Percentiles rank a stretch among this genome's conserved stretches.
These are phyloP conservation scores for Schizothecium vesticola DNA, from an alignment of 495 filamentous ascomycete species.

Conservation along the genomic window DNA sequence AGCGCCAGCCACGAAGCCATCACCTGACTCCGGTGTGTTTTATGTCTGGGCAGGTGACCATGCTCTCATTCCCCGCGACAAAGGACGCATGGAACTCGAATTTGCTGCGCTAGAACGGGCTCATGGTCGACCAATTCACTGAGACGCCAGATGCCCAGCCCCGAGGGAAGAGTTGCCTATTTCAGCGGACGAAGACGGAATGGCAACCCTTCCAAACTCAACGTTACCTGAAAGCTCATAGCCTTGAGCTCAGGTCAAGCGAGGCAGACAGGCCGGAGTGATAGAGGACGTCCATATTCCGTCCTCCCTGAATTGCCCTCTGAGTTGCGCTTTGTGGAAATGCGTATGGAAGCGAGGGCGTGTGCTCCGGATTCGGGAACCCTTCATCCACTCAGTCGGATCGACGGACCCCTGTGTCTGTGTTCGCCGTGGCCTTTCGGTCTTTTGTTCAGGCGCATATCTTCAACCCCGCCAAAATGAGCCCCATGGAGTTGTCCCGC, in stretches of 20 bases:
- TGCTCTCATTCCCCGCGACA: not conserved
- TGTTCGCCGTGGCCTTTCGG: not conserved
- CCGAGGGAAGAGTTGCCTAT: not conserved
- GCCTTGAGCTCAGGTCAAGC: too few relatives aligned
- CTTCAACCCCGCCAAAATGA: not conserved
- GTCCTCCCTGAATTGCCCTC: too few relatives aligned
- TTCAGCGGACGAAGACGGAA: not conserved
- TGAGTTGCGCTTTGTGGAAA: not conserved
- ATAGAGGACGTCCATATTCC: not conserved
- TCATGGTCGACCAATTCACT: not conserved
- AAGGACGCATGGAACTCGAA: not conserved
- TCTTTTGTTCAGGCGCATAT: not conserved
- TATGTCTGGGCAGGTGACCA: not conserved
- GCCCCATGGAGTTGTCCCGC: not conserved
- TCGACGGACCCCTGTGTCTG: not conserved
- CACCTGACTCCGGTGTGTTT: not conserved
- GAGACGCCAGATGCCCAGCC: too few relatives aligned
- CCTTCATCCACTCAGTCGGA: not conserved
- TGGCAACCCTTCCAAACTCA: slow-evolving; percentile 11
- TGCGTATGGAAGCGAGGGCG: not conserved
- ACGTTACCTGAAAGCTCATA: slow-evolving; percentile 12
- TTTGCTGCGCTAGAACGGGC: not conserved
- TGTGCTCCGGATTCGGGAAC: slow-evolving; percentile 1
- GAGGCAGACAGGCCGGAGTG: not conserved
- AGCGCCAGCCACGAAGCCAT: not conserved